These are phyloP conservation scores for Bipolaris cookei DNA, from an alignment of 2,329 filamentous ascomycete genomes.

Conservation along the genomic window DNA sequence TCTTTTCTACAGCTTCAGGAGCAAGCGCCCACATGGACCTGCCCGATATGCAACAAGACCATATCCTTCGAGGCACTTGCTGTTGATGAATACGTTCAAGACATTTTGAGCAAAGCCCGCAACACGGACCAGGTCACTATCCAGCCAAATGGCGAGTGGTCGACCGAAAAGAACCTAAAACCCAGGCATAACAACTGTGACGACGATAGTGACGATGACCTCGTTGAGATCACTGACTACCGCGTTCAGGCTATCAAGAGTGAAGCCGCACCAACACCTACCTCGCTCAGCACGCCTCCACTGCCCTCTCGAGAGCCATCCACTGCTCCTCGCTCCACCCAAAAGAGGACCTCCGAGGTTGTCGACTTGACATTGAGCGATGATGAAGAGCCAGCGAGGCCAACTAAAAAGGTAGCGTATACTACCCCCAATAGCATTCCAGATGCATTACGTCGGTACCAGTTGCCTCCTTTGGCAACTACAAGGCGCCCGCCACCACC, in stretches of 20 bases:
- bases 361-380: constrained; percentile 59
- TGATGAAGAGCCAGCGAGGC: constrained; percentile 53
- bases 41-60: constrained; percentile 86
- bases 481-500: constrained; percentile 17
- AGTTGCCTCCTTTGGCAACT: constrained; percentile 28
- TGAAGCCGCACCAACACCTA: constrained; percentile 47
- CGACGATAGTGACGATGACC: constrained; percentile 54
- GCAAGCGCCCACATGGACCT: constrained; percentile 96
- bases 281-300: constrained; percentile 53
- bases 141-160: constrained; percentile 85
- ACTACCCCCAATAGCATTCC: constrained; percentile 47
- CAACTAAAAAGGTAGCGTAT: constrained; percentile 52
- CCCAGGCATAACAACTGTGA: constrained; percentile 47
- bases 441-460: constrained; percentile 41
- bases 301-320: constrained; percentile 54
- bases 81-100: constrained; percentile 89
- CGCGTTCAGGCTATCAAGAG: constrained; percentile 51
- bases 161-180: constrained; percentile 52
- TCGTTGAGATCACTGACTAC: constrained; percentile 54
- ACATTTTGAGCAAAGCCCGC: constrained; percentile 78
- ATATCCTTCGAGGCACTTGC: constrained; percentile 82
- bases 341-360: constrained; percentile 55
- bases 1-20: constrained; percentile 94
- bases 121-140: constrained; percentile 86
- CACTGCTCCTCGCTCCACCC: constrained; percentile 43